Base-by-base conservation (phyloP, 768 basidiomycete genomes). In the Xerocomus brunneocitrinus region DNA sequence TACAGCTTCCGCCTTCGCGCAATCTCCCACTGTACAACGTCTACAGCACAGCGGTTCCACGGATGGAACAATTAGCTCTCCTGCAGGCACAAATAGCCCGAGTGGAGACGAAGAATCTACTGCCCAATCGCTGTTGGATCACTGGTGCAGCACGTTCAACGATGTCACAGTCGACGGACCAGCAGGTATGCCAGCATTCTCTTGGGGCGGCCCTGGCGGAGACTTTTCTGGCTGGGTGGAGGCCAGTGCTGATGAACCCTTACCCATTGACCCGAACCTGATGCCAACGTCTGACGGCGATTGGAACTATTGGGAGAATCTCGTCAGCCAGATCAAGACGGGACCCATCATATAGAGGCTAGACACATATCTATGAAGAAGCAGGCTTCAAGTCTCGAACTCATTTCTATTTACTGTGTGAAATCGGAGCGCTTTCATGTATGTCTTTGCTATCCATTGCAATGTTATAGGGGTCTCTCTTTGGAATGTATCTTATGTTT, bases 81-180 rank as follows among this genome's bases (percentile, higher is more conserved):
- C 84, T 36, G 80, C 81, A 1, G 82, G 79, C 16, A 79, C 85
- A 24, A 80, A 79, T n/a, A 89, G 87, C 63, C 89, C 86, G 2
- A 67, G 66, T 47, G 84, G 78, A 41, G 90, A 91, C 44, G 89
- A 87, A 9, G 84, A 90, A 63, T 82, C 79, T 25, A 75, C 85
- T 7, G 89, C 89, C 4, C 90, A 93, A 63, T 80, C 80, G 10
- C 67, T 93, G 51, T 73, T 93, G 44, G 89, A 93, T 66, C 86
- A 91, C 56, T 92, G 91, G 90, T 87, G 83, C 63, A 85, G 84
- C 56, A 83, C 84, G n/a, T 80, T 90, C 58, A 87, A 81, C 62
- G 86, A 84, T 53, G 78, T 83, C 10, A 76, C 79, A 2, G 60
- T 81, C 2, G 83, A 86, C 58, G 72, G 76, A 22, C 66, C 76